phyloP scores from a whole-genome alignment of 331 rosid species.

The Saraca asoca region DNA sequence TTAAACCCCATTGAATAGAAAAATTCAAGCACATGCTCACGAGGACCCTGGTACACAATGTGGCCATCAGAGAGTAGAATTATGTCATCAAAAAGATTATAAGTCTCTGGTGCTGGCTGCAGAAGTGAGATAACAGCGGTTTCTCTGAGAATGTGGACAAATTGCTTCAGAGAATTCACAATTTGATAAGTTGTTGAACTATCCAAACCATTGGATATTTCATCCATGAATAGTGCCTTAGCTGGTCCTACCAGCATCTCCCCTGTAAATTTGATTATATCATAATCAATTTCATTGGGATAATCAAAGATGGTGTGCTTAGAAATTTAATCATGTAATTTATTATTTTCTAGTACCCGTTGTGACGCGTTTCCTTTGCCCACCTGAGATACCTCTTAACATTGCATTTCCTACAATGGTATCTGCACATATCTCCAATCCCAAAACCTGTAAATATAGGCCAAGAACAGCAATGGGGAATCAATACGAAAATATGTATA shows the following conservation, averaged over 20 bases:
- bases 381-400: constrained; percentile 72
- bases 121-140: constrained; percentile 59
- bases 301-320: background rate
- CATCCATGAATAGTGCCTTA: constrained; percentile 70
- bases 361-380: constrained; percentile 75
- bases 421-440: constrained; percentile 67
- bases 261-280: constrained; percentile 36
- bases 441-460: constrained; percentile 46
- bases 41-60: constrained; percentile 70
- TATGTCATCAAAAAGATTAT: constrained; percentile 67
- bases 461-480: constrained; percentile 1
- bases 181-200: constrained; percentile 73
- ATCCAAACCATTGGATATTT: constrained; percentile 75
- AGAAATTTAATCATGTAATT: background rate
- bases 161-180: constrained; percentile 63
- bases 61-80: constrained; percentile 64
- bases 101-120: constrained; percentile 81
- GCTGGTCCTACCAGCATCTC: constrained; percentile 77
- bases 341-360: constrained; percentile 47
- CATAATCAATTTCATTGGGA: constrained; percentile 14
- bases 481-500: constrained; percentile 27
- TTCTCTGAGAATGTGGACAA: constrained; percentile 59
- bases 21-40: constrained; percentile 57
- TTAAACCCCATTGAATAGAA: constrained; percentile 54
- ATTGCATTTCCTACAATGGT: constrained; percentile 64